Conservation (phyloP, 495 filamentous ascomycete species). For the Xylaria palmicola region DNA sequence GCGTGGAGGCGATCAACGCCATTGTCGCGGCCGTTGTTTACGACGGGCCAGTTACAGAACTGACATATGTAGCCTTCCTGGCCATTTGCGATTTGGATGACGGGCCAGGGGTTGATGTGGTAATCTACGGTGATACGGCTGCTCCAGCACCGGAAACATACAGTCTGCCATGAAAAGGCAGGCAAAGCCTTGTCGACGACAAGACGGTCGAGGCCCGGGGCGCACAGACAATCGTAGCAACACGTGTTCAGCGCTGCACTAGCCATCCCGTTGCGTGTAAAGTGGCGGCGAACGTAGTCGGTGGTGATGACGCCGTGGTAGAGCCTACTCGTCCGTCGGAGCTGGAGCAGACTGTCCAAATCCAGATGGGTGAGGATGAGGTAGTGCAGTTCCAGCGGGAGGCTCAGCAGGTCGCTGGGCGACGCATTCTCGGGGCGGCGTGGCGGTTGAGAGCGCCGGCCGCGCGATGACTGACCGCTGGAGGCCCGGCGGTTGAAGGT, state of each 20-base stretch:
- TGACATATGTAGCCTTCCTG: constrained; percentile 34
- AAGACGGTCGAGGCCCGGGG: constrained; percentile 30
- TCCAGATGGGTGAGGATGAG: constrained; percentile 30
- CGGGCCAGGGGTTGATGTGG: constrained; percentile 30
- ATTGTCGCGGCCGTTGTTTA: constrained; percentile 21
- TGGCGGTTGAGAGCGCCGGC: not conserved
- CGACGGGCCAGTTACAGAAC: constrained; percentile 34
- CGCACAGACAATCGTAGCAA: constrained; percentile 28
- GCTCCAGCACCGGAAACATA: constrained; percentile 34
- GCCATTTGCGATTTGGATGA: constrained; percentile 29
- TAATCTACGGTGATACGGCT: constrained; percentile 23
- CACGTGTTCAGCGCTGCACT: constrained; percentile 18
- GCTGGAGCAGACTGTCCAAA: constrained; percentile 22
- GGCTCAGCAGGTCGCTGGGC: constrained; percentile 3
- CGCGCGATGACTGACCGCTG: too few species aligned
- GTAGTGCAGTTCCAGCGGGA: constrained; percentile 30
- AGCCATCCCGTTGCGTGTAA: constrained; percentile 11
- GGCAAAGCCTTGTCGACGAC: constrained; percentile 24
- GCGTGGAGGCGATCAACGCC: constrained; percentile 30
- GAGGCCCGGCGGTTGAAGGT: not conserved
- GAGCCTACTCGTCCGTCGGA: constrained; percentile 23
- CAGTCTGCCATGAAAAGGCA: constrained; percentile 24
- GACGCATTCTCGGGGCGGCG: not conserved
- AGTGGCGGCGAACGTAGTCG: constrained; percentile 25
- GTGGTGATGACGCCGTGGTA: constrained; percentile 29